These are phyloP conservation scores for Eucalyptus melliodora DNA, from an alignment of 345 rosid species.

Conservation along the genomic window DNA sequence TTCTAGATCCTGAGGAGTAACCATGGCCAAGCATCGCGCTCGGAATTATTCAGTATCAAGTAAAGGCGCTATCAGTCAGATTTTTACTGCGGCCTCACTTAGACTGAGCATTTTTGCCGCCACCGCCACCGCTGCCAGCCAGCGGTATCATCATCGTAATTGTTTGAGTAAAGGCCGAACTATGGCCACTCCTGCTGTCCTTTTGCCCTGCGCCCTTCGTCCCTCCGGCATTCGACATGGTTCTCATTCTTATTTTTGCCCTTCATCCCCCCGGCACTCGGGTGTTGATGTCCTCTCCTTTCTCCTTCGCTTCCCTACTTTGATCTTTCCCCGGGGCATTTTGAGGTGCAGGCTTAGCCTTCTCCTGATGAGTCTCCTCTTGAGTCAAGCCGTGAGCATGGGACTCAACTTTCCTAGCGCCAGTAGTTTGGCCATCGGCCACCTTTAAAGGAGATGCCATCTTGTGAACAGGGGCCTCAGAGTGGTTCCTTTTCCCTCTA, in stretches of 20 bases:
- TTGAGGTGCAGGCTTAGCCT: neutral
- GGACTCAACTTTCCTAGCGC: neutral
- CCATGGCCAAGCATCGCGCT: neutral
- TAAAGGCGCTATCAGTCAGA: neutral
- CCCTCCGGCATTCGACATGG: neutral
- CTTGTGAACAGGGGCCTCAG: neutral
- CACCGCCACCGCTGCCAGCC: neutral
- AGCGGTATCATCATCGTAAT: constrained; percentile 9
- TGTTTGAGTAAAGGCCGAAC: neutral
- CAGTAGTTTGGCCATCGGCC: neutral
- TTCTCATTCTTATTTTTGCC: constrained; percentile 3
- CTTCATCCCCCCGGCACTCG: neutral
- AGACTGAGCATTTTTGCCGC: neutral
- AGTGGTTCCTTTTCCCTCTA: neutral
- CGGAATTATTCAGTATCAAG: neutral
- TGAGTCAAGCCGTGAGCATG: neutral
- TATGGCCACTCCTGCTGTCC: constrained; percentile 1
- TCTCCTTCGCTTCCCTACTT: neutral
- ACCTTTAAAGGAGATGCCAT: neutral
- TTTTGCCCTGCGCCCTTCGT: neutral
- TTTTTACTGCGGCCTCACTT: neutral
- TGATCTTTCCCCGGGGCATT: neutral
- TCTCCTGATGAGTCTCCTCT: neutral
- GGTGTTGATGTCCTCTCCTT: neutral
- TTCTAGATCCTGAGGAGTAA: neutral